These are phyloP conservation scores for Globisporangium paroecandrum DNA, from an alignment of 352 stramenopile genomes.

Conservation along the genomic window DNA sequence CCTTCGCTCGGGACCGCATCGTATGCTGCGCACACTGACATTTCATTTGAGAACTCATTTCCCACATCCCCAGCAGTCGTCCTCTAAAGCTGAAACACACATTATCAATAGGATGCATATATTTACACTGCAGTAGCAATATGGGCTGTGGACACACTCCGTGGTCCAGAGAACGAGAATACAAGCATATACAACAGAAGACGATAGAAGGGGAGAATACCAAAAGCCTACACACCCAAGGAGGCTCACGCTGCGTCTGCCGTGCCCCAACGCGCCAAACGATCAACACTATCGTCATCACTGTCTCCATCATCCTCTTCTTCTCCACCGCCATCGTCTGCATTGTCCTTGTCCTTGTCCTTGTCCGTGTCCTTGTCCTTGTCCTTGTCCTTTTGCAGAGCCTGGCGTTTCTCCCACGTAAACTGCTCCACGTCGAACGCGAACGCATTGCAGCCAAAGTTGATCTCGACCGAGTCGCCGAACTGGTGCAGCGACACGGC, in stretches of 20 bases:
- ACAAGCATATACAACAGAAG: too few relatives aligned
- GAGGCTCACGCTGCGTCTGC: neutral
- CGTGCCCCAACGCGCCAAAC: neutral
- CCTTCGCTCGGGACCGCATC: too few relatives aligned
- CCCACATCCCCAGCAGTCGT: too few relatives aligned
- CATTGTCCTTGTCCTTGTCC: neutral
- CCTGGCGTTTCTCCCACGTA: conserved; percentile 3
- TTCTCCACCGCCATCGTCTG: neutral
- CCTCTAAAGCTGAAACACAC: too few relatives aligned
- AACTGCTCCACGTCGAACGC: conserved; percentile 31
- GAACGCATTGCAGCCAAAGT: conserved; percentile 28
- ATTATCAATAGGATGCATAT: too few relatives aligned
- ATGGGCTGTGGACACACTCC: too few relatives aligned
- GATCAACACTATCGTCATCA: neutral
- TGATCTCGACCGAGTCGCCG: conserved; percentile 32
- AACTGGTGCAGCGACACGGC: conserved; percentile 36
- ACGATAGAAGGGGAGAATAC: too few relatives aligned
- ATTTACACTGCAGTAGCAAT: too few relatives aligned
- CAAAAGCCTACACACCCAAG: too few relatives aligned
- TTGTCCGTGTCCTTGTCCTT: neutral
- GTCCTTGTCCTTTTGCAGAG: neutral
- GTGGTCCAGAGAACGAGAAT: too few relatives aligned
- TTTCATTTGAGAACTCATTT: too few relatives aligned
- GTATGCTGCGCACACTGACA: too few relatives aligned
- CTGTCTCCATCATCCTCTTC: neutral